These are phyloP conservation scores for Parathielavia appendiculata DNA, from an alignment of 495 filamentous ascomycete genomes.

Conservation along the genomic window DNA sequence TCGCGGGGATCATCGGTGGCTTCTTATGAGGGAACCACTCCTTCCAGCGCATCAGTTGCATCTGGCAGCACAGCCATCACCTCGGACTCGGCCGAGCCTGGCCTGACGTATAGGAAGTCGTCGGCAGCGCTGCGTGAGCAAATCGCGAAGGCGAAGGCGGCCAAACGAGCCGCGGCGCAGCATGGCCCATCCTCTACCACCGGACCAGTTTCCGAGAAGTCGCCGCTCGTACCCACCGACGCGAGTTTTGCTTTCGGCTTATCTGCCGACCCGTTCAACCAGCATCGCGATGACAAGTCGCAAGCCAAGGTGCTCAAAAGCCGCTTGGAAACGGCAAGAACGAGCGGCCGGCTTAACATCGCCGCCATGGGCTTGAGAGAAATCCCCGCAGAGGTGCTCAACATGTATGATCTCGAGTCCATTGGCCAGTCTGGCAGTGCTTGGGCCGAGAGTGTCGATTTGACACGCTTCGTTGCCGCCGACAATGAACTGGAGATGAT, in stretches of 20 bases:
- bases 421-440: slow-evolving; percentile 49
- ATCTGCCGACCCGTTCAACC: slow-evolving; percentile 61
- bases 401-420: slow-evolving; percentile 78
- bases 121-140: slow-evolving; percentile 80
- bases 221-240: slow-evolving; percentile 43
- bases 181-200: slow-evolving; percentile 34
- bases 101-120: slow-evolving; percentile 53
- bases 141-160: slow-evolving; percentile 91
- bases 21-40: slow-evolving; percentile 41
- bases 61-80: slow-evolving; percentile 38
- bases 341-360: slow-evolving; percentile 83
- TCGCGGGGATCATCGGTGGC: slow-evolving; percentile 47
- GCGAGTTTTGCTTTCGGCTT: slow-evolving; percentile 52
- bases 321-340: slow-evolving; percentile 68
- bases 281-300: slow-evolving; percentile 53
- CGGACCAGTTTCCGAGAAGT: slow-evolving; percentile 29
- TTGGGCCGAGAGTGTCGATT: slow-evolving; percentile 92
- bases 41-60: slow-evolving; percentile 34
- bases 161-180: slow-evolving; percentile 55
- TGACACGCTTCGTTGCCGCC: slow-evolving; percentile 81
- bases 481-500: slow-evolving; percentile 84
- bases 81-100: slow-evolving; percentile 34
- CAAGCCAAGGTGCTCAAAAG: slow-evolving; percentile 64
- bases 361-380: slow-evolving; percentile 74
- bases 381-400: slow-evolving; percentile 77